These are phyloP conservation scores for Nicotiana benthamiana DNA, from an alignment of 257 asterid genomes.

Conservation along the genomic window DNA sequence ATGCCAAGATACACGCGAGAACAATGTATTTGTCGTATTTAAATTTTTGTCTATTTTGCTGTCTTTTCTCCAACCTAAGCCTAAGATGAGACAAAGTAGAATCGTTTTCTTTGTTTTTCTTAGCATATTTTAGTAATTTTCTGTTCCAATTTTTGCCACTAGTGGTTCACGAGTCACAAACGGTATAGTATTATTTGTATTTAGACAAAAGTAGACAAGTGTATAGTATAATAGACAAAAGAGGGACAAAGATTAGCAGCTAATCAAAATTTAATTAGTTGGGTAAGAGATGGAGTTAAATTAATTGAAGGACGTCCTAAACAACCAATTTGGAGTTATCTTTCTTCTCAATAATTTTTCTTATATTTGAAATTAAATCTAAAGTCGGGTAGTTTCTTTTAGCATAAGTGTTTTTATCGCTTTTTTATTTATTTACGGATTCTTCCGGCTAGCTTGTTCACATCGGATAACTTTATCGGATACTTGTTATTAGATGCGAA, in stretches of 20 bases:
- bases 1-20: background rate
- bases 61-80: background rate
- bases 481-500: too few species aligned
- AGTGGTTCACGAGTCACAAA: background rate
- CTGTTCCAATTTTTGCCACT: background rate
- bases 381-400: background rate
- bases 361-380: background rate
- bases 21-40: background rate
- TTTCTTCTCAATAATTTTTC: background rate
- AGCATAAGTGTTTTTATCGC: background rate
- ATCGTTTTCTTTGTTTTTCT: background rate
- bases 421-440: too few species aligned
- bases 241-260: background rate
- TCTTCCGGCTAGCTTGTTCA: too few species aligned
- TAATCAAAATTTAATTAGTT: background rate
- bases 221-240: background rate
- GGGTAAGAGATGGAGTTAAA: background rate
- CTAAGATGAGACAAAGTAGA: background rate
- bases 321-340: background rate
- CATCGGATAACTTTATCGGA: too few species aligned
- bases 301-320: background rate
- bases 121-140: background rate
- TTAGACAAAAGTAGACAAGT: background rate
- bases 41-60: background rate
- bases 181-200: background rate